Conservation (phyloP, 306 rosid genomes). For the Cicer arietinum region DNA sequence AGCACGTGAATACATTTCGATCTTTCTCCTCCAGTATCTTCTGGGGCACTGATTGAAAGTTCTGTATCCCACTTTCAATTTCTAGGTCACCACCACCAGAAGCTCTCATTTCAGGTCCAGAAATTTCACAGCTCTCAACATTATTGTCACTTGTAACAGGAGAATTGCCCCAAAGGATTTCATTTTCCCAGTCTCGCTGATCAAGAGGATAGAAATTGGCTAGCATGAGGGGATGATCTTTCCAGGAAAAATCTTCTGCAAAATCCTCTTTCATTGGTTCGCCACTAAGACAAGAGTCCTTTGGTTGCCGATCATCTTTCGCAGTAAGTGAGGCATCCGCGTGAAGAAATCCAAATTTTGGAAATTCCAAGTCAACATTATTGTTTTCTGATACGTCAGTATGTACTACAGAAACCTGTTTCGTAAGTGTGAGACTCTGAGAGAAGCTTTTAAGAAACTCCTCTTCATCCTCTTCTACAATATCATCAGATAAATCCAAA, state of each 20-base stretch:
- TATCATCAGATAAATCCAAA: conserved; percentile 60
- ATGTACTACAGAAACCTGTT: conserved; percentile 51
- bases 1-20: conserved; percentile 40
- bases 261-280: conserved; percentile 75
- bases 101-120: conserved; percentile 64
- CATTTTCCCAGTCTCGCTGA: conserved; percentile 92
- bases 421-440: conserved; percentile 51
- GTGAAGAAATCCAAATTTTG: conserved; percentile 61
- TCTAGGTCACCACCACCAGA: conserved; percentile 59
- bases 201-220: conserved; percentile 77
- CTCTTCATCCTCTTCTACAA: conserved; percentile 97
- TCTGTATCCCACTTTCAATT: conserved; percentile 54
- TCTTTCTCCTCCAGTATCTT: conserved; percentile 51
- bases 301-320: conserved; percentile 48
- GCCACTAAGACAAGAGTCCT: conserved; percentile 59
- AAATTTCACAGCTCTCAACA: conserved; percentile 66
- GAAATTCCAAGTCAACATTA: conserved; percentile 57
- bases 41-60: conserved; percentile 44
- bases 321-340: conserved; percentile 49
- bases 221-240: conserved; percentile 47
- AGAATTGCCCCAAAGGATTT: conserved; percentile 87
- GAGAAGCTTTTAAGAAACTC: conserved; percentile 67
- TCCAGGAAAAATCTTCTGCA: conserved; percentile 45
- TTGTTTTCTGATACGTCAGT: conserved; percentile 53
- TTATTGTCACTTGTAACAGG: conserved; percentile 57